These are phyloP conservation scores for Coemansia sp. DNA, from an alignment of 192 early-diverging fungal genomes.

Conservation along the genomic window DNA sequence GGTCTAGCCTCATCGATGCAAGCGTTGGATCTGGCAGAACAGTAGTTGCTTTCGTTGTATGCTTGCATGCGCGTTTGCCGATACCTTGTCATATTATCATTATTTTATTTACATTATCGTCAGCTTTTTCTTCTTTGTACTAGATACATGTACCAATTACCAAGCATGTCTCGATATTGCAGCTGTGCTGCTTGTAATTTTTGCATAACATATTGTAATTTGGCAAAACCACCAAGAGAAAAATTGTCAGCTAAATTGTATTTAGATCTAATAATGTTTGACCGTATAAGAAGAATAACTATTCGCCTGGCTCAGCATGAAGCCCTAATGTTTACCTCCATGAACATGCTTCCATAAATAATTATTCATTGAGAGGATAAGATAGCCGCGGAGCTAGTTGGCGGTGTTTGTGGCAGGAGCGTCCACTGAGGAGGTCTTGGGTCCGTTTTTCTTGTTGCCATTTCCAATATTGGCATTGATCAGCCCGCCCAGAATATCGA, in stretches of 20 bases:
- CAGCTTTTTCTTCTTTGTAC: no score
- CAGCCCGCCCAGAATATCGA: constrained; percentile 41
- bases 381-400: background rate
- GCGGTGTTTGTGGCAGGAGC: background rate
- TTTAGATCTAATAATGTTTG: background rate
- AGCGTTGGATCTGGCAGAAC: constrained; percentile 21
- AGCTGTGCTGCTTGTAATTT: no score
- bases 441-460: background rate
- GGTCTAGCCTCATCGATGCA: constrained; percentile 14
- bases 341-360: no score
- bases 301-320: background rate
- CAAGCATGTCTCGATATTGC: no score
- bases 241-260: no score
- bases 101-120: no score
- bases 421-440: background rate
- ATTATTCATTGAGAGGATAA: background rate
- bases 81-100: no score
- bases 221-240: no score
- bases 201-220: no score
- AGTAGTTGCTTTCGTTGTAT: background rate
- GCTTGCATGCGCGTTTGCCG: background rate
- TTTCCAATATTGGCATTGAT: constrained; percentile 33
- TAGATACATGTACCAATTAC: no score
- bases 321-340: no score
- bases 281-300: background rate